Percentiles rank a stretch among this genome's conserved stretches.
phyloP scores from a whole-genome alignment of 495 filamentous ascomycete species.

The Lasiosphaeria miniovina region DNA sequence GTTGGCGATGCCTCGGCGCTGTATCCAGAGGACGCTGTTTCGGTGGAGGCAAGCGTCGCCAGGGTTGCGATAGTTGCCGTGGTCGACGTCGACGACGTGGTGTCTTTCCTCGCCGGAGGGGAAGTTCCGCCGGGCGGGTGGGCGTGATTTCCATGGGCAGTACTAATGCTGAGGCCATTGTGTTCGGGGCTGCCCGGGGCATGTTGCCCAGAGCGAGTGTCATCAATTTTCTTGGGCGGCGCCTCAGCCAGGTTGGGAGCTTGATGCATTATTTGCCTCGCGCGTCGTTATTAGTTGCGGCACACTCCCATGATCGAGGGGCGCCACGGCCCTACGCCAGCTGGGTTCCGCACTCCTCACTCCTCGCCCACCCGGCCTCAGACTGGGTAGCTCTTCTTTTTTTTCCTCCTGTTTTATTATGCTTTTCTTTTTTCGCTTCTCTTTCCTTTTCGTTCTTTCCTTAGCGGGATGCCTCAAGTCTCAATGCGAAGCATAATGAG shows the following conservation, averaged over 20 bases:
- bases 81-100: slow-evolving; percentile 46
- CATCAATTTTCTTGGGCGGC: slow-evolving; percentile 39
- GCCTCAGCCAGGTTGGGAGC: slow-evolving; percentile 43
- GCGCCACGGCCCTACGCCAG: slow-evolving; percentile 6
- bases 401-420: background rate
- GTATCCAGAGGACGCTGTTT: slow-evolving; percentile 41
- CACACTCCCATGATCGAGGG: slow-evolving; percentile 26
- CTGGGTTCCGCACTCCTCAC: background rate
- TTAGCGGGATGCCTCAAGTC: too few relatives aligned
- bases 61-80: slow-evolving; percentile 35
- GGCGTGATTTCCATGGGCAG: slow-evolving; percentile 25
- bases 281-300: slow-evolving; percentile 13
- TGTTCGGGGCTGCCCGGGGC: slow-evolving; percentile 14
- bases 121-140: slow-evolving; percentile 35
- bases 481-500: too few relatives aligned
- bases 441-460: too few relatives aligned
- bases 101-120: slow-evolving; percentile 46
- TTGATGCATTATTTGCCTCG: slow-evolving; percentile 39
- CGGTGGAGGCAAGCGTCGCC: slow-evolving; percentile 36
- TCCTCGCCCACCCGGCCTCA: too few relatives aligned
- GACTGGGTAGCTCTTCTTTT: too few relatives aligned
- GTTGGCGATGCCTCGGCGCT: slow-evolving; percentile 40
- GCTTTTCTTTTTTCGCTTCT: background rate
- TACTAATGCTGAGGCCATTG: background rate
- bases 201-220: slow-evolving; percentile 34